Evolutionary conservation across 768 basidiomycete species (phyloP), one percentile per base, ranked within the genome.

Genomic region (Termitomyces titanicus): DNA sequence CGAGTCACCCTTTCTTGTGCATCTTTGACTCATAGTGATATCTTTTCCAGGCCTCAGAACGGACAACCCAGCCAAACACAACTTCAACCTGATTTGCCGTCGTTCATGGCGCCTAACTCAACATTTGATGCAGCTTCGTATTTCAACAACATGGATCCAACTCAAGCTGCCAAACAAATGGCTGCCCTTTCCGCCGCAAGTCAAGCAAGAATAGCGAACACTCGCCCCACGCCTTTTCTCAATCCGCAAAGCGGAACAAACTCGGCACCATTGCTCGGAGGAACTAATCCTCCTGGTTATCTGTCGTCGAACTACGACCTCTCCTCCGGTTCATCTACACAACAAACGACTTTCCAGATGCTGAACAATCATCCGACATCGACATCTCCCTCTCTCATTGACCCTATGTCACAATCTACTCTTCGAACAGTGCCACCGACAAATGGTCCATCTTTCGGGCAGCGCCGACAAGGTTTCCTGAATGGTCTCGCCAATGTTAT

Each of bases 111-210:
- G 35, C 51, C 66, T 18, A 66, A 62, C 53, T 33, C 64, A 48
- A 58, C 72, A 44, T 74, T 75, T 54, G 69, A 74, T 57, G 65
- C 74, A 51, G 56, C 71, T 18, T 62, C 65, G 13, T 72, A 72
- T 60, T 81, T 82, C 74, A 76, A 68, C 62, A 70, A 71, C 64
- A 75, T 89, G 60, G 87, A 92, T 70, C 75, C 86, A 56, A 77
- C 79, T 48, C 77, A 83, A 43, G 83, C 79, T 47, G 86, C 86
- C 55, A 92, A 91, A 69, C 90, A 92, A 72, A 88, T 91, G 82
- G 86, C 88, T 29, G 86, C 86, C 10, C 81, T 92, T 61, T 84
- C 77, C 63, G 84, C 80, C 51, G 85, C 77, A 47, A 83, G 77
- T 61, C 77, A 82, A 62, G 80, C 82, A 65, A 77, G 84, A 71